Percentiles rank a stretch among this genome's conserved stretches.
Evolutionary conservation across 164 flowering plant genomes (phyloP).

Genomic region (Malania oleifera): DNA sequence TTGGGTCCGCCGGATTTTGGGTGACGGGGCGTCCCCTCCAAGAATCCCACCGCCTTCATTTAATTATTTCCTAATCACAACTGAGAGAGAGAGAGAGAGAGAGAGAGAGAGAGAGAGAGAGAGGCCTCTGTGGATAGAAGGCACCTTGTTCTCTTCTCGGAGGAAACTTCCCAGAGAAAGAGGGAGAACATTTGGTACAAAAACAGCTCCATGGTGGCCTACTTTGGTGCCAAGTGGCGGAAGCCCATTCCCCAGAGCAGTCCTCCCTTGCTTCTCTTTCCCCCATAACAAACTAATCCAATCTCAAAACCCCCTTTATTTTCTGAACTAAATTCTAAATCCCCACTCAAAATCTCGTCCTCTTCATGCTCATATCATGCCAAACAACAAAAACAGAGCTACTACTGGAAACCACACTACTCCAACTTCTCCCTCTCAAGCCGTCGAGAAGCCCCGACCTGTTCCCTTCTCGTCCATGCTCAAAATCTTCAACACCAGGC

Average conservation of each 20-base stretch:
- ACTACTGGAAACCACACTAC: neutral
- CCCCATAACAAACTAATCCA: neutral
- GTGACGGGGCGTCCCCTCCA: constrained; percentile 52
- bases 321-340: neutral
- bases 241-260: constrained; percentile 19
- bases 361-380: neutral
- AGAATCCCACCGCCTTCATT: constrained; percentile 10
- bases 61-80: neutral
- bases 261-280: constrained; percentile 5
- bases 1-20: constrained; percentile 35
- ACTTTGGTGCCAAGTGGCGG: constrained; percentile 23
- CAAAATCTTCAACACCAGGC: constrained; percentile 28
- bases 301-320: neutral
- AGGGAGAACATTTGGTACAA: no score
- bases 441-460: constrained; percentile 8
- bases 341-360: neutral
- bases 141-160: neutral
- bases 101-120: no score
- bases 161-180: constrained; percentile 8
- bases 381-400: constrained; percentile 1
- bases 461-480: constrained; percentile 28
- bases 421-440: constrained; percentile 11
- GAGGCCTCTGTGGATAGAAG: no score
- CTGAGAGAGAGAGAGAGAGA: no score
- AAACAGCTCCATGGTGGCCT: no score